Percentiles rank a stretch among this genome's conserved stretches.
Evolutionary conservation across 2,329 filamentous ascomycete species (phyloP).

Genomic region (Ophidiomyces ophidiicola): DNA sequence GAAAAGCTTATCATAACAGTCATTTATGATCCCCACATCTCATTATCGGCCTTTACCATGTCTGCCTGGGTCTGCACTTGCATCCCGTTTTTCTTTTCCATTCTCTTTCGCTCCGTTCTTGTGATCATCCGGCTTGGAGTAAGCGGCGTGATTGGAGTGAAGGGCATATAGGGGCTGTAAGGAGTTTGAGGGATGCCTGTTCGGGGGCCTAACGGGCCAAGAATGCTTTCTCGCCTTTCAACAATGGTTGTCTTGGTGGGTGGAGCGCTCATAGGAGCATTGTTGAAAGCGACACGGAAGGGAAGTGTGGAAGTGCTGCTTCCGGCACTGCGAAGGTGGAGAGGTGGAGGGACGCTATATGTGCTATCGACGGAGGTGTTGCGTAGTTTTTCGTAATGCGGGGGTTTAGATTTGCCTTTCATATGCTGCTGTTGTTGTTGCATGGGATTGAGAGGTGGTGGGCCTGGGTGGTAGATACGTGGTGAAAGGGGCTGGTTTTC

Average conservation of each 20-base stretch:
- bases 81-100: conserved; percentile 33
- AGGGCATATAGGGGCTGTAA: conserved; percentile 41
- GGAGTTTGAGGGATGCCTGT: conserved; percentile 38
- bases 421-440: conserved; percentile 15
- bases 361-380: conserved; percentile 8
- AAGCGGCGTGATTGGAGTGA: conserved; percentile 39
- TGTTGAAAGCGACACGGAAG: conserved; percentile 33
- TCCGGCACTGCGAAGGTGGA: conserved; percentile 22
- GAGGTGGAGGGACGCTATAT: conserved; percentile 21
- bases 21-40: conserved; percentile 33
- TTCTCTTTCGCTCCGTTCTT: conserved; percentile 33
- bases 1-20: not conserved
- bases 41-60: conserved; percentile 34
- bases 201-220: conserved; percentile 27
- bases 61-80: conserved; percentile 37
- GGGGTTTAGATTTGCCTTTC: conserved; percentile 1
- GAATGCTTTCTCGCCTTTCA: conserved; percentile 30
- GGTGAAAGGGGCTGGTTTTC: conserved; percentile 47
- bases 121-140: conserved; percentile 37
- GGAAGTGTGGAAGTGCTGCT: conserved; percentile 29
- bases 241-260: conserved; percentile 40
- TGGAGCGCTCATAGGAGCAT: conserved; percentile 33
- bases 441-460: conserved; percentile 42
- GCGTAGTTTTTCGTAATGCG: conserved; percentile 3
- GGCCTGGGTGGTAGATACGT: conserved; percentile 43